phyloP scores from a whole-genome alignment of 345 rosid species.

The Leavenworthia alabamica region DNA sequence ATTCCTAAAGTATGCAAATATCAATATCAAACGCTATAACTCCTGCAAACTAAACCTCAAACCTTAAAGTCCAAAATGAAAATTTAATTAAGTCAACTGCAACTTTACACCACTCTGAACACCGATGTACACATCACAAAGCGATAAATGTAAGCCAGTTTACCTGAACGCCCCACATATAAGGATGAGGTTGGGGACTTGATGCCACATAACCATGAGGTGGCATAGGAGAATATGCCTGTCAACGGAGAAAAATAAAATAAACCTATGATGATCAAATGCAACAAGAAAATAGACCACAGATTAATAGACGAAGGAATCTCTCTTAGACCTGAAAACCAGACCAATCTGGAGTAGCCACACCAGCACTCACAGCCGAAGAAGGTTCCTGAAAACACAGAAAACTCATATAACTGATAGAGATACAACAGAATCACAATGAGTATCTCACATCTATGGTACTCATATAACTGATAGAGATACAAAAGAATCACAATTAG shows the following conservation, averaged over 20 bases:
- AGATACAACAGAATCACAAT: constrained; percentile 5
- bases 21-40: neutral
- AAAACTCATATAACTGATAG: constrained; percentile 1
- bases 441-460: no score
- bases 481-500: neutral
- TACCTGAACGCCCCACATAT: constrained; percentile 99
- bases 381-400: constrained; percentile 59
- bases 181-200: constrained; percentile 96
- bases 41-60: neutral
- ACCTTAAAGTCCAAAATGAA: neutral
- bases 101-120: neutral
- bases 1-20: neutral
- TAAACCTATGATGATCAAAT: constrained; percentile 13
- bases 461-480: constrained; percentile 2
- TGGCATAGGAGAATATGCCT: constrained; percentile 91
- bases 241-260: constrained; percentile 6
- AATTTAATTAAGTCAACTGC: neutral
- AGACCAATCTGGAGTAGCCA: constrained; percentile 85
- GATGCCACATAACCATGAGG: constrained; percentile 95
- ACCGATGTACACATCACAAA: neutral
- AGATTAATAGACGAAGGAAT: neutral
- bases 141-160: neutral
- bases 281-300: constrained; percentile 1
- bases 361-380: constrained; percentile 45
- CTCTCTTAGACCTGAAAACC: constrained; percentile 75